Evolutionary conservation across 1,139 yeast species (phyloP), one percentile per base, ranked within the genome.

Genomic region (Saccharomyces hybrid): DNA sequence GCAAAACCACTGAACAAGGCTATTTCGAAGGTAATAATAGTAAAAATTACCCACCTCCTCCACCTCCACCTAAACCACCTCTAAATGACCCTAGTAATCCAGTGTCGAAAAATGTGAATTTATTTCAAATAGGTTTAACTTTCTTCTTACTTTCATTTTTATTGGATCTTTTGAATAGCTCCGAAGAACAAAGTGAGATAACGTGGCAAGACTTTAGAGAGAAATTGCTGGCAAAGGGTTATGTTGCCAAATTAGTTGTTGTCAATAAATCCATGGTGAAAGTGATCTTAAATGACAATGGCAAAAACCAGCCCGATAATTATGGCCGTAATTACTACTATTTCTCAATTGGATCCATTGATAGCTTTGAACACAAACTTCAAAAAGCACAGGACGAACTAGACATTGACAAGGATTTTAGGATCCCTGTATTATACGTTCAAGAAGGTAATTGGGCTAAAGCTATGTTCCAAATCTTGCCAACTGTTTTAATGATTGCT

Each of bases 291-390:
- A 84, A 85, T 59, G 84, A 80, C 12, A 79, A 81, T 19, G 89
- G 81, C 24, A 70, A 65, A 55, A 67, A 69, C 32, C 84, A 55
- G 66, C 71, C 61, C 66, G 77, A 59, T 72, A 74, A 63, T 73
- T 73, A 59, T 71, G 80, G 56, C 63, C 71, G 67, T 51, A 72
- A 77, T 11, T 79, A 77, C 29, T 84, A 80, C 51, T 76, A 75
- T 50, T 84, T 86, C 71, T 82, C 85, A 6, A 84, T 86, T 65
- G 93, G 93, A 2, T 84, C 91, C 0, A 79, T 86, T 16, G 87
- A 84, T 53, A 78, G 77, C 53, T 86, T 86, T 68, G 95, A 86
- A 68, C 86, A 80, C 57, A 86, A 84, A 63, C 72, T 86, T 71
- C 78, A 78, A 58, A 72, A 74, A 46, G 79, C 82, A 3, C 90